Base-by-base conservation (phyloP, 352 stramenopile genomes). In the Phytophthora cryptogea region DNA sequence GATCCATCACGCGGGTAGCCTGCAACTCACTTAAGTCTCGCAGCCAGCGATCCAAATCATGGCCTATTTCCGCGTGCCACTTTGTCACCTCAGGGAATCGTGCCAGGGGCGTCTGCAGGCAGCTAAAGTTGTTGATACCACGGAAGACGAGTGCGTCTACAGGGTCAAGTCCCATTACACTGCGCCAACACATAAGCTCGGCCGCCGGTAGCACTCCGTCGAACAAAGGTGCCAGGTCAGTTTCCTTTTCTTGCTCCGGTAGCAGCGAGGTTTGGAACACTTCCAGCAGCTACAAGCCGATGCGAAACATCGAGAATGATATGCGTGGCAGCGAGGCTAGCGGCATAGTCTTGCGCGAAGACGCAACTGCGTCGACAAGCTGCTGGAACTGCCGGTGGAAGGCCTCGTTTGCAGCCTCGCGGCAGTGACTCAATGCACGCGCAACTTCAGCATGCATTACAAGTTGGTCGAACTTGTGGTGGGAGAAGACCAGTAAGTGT, bases 91-190 rank as follows among this genome's bases (percentile, higher is more conserved):
- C 76, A 4, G 56, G 57, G 35, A 88, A 88, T 8, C 63, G 66
- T n/a, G 37, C 40, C 1, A 90, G 57, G 4, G 72, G 65, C 4
- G 71, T 72, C 16, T 82, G 75, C 20, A 92, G 9, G 35, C 81
- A 89, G 48, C 74, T 88, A n/a, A 90, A 62, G 51, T 90, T 89
- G 60, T 92, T 90, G 50, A 89, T 66, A 5, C n/a, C n/a, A n/a
- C 72, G 72, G 51, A 92, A 89, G 23, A 92, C 73, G 35, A 88
- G 60, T 11, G 77, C 76, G 28, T 92, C 81, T 10, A 74, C 59
- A 0, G 70, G 39, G 23, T 81, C 72, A 6, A 85, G 43, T 2
- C 45, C 46, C 9, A 61, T 47, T 23, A 86, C 66, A 23, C 66
- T 80, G 20, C 76, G 71, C 13, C 75, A 64, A 54, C 73, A 89